Base-by-base conservation (phyloP, 371 early-diverging fungal genomes). In the Mucor sp. region DNA sequence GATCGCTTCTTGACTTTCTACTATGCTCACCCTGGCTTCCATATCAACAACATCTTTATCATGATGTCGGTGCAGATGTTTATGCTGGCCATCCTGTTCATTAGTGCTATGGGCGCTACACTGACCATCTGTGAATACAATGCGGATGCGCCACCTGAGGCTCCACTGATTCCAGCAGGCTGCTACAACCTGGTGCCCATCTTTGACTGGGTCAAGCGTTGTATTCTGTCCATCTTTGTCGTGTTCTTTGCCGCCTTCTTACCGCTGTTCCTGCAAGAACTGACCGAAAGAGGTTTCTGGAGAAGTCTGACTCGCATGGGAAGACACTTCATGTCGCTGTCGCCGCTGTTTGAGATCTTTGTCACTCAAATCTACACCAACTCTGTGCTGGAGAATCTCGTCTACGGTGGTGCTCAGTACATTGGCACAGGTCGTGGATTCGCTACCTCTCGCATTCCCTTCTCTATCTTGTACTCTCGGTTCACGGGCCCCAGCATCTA, bases 341-440 rank as follows among this genome's bases (percentile, higher is more conserved):
- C 94, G 5, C 94, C 94, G 5, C 75, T 95, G 47, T 96, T 96
- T 70, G 96, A 95, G 74, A 93, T 95, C 23, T 91, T 95, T 82
- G 92, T 92, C 21, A 94, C 95, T 2, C 95, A 95, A 72, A 92
- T 94, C 66, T 95, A 95, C 75, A 86, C 93, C 60, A 88, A 93
- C 76, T 89, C 93, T 58, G 88, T 95, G 43, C 74, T 94, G 69
- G 88, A 90, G 66, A 93, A 94, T 70, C 69, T 94, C 72, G 89
- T 87, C 0, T 95, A 90, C 68, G 94, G 95, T 63, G 94, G 94
- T 8, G 93, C 94, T n/a, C 89, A 90, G 9, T 96, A 95, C 69
- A 93, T 94, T 65, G 91, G 90, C 28, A 93, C 95, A 0, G 97
- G 97, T 0, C 92, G 97, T 74, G 94, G 94, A n/a, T 93, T 96